Evolutionary conservation across 257 asterid genomes (phyloP), one percentile per base, ranked within the genome.

Genomic region (Primulina eburnea): DNA sequence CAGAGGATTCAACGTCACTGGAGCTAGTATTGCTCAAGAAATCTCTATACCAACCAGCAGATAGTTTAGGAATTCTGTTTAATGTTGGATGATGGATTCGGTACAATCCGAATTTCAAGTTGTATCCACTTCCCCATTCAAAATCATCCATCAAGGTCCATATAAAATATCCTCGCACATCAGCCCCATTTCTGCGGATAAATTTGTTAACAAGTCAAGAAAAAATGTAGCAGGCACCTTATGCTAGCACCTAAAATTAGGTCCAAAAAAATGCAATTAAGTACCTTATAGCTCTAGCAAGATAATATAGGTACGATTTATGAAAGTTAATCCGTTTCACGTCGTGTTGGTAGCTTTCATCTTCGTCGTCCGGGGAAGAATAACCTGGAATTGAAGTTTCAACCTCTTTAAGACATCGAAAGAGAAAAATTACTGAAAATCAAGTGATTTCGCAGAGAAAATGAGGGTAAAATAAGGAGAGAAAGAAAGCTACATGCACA

Each of bases 81-180:
- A 88, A 60, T 1, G 90, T 83, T 6, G 5, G 20, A 10, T 55
- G 85, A 50, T 83, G 77, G 8, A 86, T 62, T 12, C 72, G 79
- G 71, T 83, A 86, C 12, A 90, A 62, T 61, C 96, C 96, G 12
- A 82, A 90, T 73, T 78, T 87, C 2, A 47, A 6, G 4, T 8
- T 64, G 29, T 82, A 91, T 68, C 96, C 93, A 18, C 34, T 56
- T 0, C 59, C 4, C 96, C 97, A 90, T 64, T 90, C 97, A 8
- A 88, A 90, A 65, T 81, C 74, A 65, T 90, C 96, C 89, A 88
- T 78, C 86, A 86, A 82, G 60, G 86, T 82, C 97, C 97, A 90
- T 67, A 86, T 67, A 59, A 90, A 80, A 70, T 90, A 90, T 58
- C 95, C 93, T 0, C 92, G 82, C 28, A 89, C 92, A 60, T 91